phyloP scores from a whole-genome alignment of 768 basidiomycete genomes.

The Suillus cothurnatus region DNA sequence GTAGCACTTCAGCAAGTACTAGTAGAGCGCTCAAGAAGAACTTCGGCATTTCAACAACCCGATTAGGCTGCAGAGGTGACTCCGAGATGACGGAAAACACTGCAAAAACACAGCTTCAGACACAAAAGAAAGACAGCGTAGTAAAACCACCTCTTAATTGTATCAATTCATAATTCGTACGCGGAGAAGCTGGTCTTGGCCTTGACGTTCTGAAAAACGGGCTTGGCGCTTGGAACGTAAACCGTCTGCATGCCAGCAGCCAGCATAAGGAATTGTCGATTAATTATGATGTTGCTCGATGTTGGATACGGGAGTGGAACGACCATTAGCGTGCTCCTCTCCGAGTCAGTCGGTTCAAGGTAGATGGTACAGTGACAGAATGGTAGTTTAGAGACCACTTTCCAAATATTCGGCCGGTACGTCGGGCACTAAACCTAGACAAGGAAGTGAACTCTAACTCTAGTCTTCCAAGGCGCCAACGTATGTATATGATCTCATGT shows the following conservation, averaged over 20 bases:
- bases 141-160: no score
- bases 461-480: not conserved
- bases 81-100: no score
- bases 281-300: not conserved
- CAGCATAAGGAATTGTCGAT: not conserved
- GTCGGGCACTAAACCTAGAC: not conserved
- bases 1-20: not conserved
- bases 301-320: not conserved
- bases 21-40: not conserved
- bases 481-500: not conserved
- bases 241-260: not conserved
- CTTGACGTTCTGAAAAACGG: not conserved
- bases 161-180: no score
- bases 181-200: not conserved
- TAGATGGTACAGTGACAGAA: not conserved
- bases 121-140: no score
- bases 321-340: not conserved
- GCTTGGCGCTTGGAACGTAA: not conserved
- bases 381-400: not conserved
- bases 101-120: no score
- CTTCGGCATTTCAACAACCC: not conserved
- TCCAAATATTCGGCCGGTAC: not conserved
- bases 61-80: not conserved
- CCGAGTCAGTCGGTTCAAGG: not conserved
- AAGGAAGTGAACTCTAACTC: not conserved